These are phyloP conservation scores for Picea engelmannii DNA, from an alignment of 83 land plant species.

Conservation along the genomic window DNA sequence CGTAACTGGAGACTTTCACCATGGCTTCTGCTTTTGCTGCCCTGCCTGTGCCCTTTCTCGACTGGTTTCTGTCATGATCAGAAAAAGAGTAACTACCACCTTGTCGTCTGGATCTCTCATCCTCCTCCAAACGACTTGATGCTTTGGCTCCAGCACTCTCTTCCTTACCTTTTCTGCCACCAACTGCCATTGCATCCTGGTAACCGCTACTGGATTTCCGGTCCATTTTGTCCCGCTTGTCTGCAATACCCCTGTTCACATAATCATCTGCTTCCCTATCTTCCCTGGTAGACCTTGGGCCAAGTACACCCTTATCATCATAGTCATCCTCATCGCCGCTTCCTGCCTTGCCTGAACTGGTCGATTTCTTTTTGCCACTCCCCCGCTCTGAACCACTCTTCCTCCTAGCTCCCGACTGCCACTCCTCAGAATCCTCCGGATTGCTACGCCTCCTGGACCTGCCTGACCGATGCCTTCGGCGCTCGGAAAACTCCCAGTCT, in stretches of 20 bases:
- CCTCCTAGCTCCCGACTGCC: constrained; percentile 35
- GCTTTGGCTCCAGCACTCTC: constrained; percentile 31
- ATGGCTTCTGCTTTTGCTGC: constrained; percentile 10
- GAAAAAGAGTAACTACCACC: constrained; percentile 10
- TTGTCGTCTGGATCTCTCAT: constrained; percentile 12
- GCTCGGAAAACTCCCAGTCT: constrained; percentile 51
- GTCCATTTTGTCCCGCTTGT: constrained; percentile 21
- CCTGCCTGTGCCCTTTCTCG: constrained; percentile 24
- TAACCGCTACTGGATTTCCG: constrained; percentile 46
- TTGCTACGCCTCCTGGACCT: constrained; percentile 43
- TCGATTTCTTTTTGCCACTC: constrained; percentile 36
- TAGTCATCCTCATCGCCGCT: constrained; percentile 53
- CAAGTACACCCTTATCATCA: constrained; percentile 29
- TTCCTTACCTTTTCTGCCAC: constrained; percentile 29
- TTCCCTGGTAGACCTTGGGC: constrained; percentile 34
- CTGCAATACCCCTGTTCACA: constrained; percentile 9
- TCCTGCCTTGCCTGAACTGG: constrained; percentile 34
- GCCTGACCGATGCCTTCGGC: constrained; percentile 52
- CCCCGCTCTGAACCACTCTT: constrained; percentile 36
- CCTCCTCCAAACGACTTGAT: constrained; percentile 18
- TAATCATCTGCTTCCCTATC: constrained; percentile 26
- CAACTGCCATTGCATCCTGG: constrained; percentile 37
- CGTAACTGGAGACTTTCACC: constrained; percentile 37
- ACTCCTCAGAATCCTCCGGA: constrained; percentile 42
- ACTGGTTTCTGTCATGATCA: constrained; percentile 27